Base-by-base conservation (phyloP, 768 basidiomycete species). In the Royoungia palumana region DNA sequence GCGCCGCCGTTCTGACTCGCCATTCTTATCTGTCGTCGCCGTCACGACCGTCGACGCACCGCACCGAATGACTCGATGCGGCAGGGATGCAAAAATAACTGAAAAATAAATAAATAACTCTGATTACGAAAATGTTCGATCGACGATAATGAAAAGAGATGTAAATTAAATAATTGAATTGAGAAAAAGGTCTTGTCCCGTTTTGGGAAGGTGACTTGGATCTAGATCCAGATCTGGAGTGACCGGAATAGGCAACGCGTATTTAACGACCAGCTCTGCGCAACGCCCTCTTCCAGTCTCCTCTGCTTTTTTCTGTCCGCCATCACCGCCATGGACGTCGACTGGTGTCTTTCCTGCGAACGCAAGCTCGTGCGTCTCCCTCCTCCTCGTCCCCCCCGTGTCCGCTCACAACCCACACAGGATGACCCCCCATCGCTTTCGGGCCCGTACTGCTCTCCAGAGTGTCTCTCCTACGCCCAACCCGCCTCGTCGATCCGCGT, bases 321-420 rank as follows among this genome's bases (percentile, higher is more conserved):
- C 25, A 8, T 8, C 34, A 0, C 35, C 7, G 35, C 68, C 58
- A 80, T 84, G 76, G 84, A 85, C 67, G 75, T 77, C 55, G 79
- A 85, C 71, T 85, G 82, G 82, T 89, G 86, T 64, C 72, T 87
- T 56, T 72, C 74, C 47, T 89, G 86, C 72, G 73, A 75, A 55
- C 74, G 76, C 54, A 77, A 75, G 56, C 66, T 83, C 54, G 85
- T 80, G 64, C 32, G 80, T 78, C 11, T 0, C 20, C 21, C 12
- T 40, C 41, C 46, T 39, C 34, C 28, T 24, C 34, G 27, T 34
- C n/a, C 52, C 6, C 37, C 16, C 6, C 45, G 7, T 28, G 6
- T 37, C 28, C 21, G 5, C 48, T 47, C 17, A 47, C 37, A 0
- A 1, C 2, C 34, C n/a, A 30, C 54, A 50, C 62, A 65, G 58